These are phyloP conservation scores for Coniochaeta prunicola DNA, from an alignment of 2,329 filamentous ascomycete species.

Conservation along the genomic window DNA sequence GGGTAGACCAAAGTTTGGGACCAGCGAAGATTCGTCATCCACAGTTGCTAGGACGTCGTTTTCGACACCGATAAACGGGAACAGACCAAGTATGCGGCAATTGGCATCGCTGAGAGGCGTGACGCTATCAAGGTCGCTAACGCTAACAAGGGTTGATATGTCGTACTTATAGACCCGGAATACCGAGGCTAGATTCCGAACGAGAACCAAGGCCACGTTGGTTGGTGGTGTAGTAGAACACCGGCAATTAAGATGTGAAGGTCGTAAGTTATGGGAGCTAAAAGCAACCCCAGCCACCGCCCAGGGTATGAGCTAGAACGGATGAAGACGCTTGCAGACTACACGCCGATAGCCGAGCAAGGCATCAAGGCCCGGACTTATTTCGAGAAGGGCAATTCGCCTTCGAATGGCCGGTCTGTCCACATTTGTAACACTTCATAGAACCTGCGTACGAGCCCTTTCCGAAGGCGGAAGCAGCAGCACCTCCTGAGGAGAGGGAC, in stretches of 20 bases:
- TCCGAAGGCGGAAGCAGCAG: conserved; percentile 21
- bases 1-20: too few species aligned
- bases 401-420: conserved; percentile 52
- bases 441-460: conserved; percentile 8
- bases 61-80: too few species aligned
- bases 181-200: neutral
- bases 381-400: conserved; percentile 39
- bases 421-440: conserved; percentile 53
- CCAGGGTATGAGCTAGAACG: neutral
- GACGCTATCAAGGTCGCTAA: too few species aligned
- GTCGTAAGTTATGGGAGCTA: neutral
- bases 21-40: too few species aligned
- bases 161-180: neutral
- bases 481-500: conserved; percentile 46
- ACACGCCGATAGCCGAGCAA: neutral
- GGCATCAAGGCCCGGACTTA: neutral
- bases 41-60: too few species aligned
- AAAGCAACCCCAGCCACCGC: neutral
- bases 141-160: too few species aligned
- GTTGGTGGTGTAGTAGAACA: neutral
- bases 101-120: too few species aligned
- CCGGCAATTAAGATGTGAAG: neutral
- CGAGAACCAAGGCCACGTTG: neutral
- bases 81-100: too few species aligned
- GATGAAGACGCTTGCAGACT: neutral